phyloP scores from a whole-genome alignment of 495 filamentous ascomycete genomes.

The Astrocystis sublimbata region DNA sequence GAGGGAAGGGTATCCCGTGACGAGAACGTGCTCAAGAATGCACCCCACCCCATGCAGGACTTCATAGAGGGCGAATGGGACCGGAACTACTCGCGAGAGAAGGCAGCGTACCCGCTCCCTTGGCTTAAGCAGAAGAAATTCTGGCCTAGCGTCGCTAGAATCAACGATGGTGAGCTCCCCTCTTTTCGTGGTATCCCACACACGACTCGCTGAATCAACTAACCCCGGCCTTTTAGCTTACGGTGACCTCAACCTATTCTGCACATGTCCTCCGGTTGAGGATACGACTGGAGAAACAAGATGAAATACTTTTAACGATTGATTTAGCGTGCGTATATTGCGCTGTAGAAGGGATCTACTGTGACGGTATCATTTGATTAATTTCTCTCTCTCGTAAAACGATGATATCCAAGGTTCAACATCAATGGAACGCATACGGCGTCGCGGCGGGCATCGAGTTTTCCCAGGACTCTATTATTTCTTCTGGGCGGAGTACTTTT shows the following conservation, averaged over 20 bases:
- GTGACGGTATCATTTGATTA: constrained; percentile 7
- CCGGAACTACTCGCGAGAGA: constrained; percentile 74
- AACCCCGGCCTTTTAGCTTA: constrained; percentile 71
- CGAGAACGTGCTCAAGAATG: constrained; percentile 89
- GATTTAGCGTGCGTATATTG: background rate
- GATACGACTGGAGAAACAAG: constrained; percentile 42
- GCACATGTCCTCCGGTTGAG: constrained; percentile 88
- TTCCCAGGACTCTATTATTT: constrained; percentile 24
- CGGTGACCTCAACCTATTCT: constrained; percentile 92
- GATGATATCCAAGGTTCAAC: constrained; percentile 32
- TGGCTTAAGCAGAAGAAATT: constrained; percentile 97
- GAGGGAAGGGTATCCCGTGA: constrained; percentile 73
- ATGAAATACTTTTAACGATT: background rate
- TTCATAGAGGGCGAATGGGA: constrained; percentile 72
- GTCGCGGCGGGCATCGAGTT: constrained; percentile 29
- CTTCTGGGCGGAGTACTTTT: constrained; percentile 20
- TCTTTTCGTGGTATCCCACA: constrained; percentile 15
- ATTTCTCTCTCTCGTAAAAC: no score
- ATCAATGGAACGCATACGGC: constrained; percentile 31
- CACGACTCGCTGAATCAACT: constrained; percentile 32
- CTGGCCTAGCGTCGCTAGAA: constrained; percentile 86
- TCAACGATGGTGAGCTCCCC: constrained; percentile 78
- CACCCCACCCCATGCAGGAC: constrained; percentile 86
- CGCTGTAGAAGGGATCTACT: background rate
- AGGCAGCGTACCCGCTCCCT: constrained; percentile 84